phyloP scores from a whole-genome alignment of 768 basidiomycete genomes.

The Imleria badia region DNA sequence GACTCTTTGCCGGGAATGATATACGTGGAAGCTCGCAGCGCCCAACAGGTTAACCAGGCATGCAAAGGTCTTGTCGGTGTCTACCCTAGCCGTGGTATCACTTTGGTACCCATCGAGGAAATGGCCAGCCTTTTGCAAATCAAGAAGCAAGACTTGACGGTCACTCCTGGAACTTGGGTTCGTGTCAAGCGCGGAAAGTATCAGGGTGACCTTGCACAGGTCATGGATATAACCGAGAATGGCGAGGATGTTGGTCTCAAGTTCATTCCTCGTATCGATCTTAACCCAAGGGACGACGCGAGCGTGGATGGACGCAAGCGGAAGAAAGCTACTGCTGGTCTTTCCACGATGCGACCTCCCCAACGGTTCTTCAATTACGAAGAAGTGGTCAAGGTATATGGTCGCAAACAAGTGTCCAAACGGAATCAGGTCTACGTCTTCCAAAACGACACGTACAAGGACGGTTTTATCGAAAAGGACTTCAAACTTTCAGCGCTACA shows the following conservation, averaged over 20 bases:
- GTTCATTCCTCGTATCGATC: constrained; percentile 96
- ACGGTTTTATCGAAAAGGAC: constrained; percentile 97
- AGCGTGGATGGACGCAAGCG: constrained; percentile 71
- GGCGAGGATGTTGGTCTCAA: constrained; percentile 91
- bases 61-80: constrained; percentile 91
- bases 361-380: constrained; percentile 93
- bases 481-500: constrained; percentile 77
- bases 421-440: constrained; percentile 80
- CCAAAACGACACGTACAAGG: constrained; percentile 89
- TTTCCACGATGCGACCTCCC: constrained; percentile 74
- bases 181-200: constrained; percentile 94
- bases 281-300: constrained; percentile 83
- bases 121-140: constrained; percentile 96
- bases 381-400: constrained; percentile 85
- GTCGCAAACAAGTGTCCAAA: constrained; percentile 71
- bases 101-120: constrained; percentile 92
- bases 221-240: constrained; percentile 90
- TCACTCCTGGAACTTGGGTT: constrained; percentile 90
- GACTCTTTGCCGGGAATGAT: constrained; percentile 95
- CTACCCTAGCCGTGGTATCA: constrained; percentile 78
- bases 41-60: constrained; percentile 82
- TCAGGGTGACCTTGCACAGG: constrained; percentile 91
- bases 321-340: constrained; percentile 56
- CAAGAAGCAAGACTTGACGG: constrained; percentile 87
- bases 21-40: constrained; percentile 90